A percentile compares a stretch with the other conserved stretches of the same genome.
These are phyloP conservation scores for Carex kokanica DNA, from an alignment of 176 grass and related monocot genomes.

Conservation along the genomic window DNA sequence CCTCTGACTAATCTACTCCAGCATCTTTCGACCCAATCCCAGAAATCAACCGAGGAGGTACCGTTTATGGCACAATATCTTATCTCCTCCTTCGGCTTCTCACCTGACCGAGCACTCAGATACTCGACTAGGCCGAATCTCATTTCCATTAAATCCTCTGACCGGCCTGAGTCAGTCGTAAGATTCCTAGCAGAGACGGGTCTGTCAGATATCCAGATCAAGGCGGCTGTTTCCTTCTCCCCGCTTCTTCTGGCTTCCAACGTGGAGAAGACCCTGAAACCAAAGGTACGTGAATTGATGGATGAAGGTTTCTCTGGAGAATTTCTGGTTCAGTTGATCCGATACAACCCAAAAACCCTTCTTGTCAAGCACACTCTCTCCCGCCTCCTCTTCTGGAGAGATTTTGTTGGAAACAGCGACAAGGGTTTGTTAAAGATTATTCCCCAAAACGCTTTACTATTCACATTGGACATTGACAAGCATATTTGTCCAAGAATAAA, in stretches of 20 bases:
- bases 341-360: not conserved
- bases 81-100: not conserved
- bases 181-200: constrained; percentile 1
- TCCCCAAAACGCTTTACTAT: not conserved
- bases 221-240: not conserved
- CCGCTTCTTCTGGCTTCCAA: constrained; percentile 22
- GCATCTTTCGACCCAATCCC: not conserved
- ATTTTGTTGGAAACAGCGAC: not conserved
- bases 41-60: not conserved
- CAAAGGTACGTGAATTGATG: not conserved
- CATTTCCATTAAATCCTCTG: not conserved
- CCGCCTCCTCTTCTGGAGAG: constrained; percentile 22
- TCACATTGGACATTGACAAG: not conserved
- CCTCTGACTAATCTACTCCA: not conserved
- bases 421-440: constrained; percentile 8
- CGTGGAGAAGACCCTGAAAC: constrained; percentile 21
- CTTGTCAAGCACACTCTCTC: not conserved
- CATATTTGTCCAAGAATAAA: not conserved
- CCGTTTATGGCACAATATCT: not conserved
- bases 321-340: constrained; percentile 1
- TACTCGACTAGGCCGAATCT: not conserved
- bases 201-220: not conserved
- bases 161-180: not conserved
- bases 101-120: not conserved
- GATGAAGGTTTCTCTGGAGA: constrained; percentile 2